Percentiles rank a stretch among this genome's conserved stretches.
Evolutionary conservation across 148 eudicot genomes (phyloP).

Genomic region (Dysphania ambrosioides): DNA sequence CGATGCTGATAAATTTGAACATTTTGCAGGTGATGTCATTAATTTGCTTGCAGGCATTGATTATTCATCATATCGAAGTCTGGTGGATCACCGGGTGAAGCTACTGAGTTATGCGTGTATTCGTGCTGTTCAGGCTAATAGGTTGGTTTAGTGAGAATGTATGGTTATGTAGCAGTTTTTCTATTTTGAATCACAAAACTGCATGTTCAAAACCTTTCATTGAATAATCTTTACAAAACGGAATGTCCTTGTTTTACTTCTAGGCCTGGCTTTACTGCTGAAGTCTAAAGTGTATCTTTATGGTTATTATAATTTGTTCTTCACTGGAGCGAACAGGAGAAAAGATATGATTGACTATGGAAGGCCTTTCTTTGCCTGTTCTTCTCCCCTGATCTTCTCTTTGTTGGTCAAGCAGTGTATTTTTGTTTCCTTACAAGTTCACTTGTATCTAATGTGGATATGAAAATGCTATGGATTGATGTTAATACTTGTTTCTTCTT

Average conservation of each 20-base stretch:
- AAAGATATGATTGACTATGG: not conserved
- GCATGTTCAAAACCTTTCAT: no score
- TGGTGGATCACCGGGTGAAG: slow-evolving; percentile 76
- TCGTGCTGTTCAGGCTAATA: slow-evolving; percentile 69
- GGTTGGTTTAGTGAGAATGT: slow-evolving; percentile 39
- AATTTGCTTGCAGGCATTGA: slow-evolving; percentile 60
- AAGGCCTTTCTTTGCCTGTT: no score
- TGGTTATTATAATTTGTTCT: not conserved
- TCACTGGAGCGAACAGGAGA: not conserved
- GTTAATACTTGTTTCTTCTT: not conserved
- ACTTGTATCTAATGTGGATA: not conserved
- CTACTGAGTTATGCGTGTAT: slow-evolving; percentile 62
- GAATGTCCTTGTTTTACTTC: no score
- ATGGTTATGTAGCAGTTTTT: no score
- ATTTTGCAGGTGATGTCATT: slow-evolving; percentile 49
- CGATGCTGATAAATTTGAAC: slow-evolving; percentile 21
- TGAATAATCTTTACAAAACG: no score
- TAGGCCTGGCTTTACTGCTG: no score
- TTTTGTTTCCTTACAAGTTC: not conserved
- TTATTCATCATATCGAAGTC: slow-evolving; percentile 38
- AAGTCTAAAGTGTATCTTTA: not conserved
- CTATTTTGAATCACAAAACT: no score
- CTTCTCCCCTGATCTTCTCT: not conserved
- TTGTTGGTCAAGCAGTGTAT: not conserved
- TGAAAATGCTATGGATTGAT: not conserved